Conservation (phyloP, 768 basidiomycete genomes). For the Rickenella mellea region DNA sequence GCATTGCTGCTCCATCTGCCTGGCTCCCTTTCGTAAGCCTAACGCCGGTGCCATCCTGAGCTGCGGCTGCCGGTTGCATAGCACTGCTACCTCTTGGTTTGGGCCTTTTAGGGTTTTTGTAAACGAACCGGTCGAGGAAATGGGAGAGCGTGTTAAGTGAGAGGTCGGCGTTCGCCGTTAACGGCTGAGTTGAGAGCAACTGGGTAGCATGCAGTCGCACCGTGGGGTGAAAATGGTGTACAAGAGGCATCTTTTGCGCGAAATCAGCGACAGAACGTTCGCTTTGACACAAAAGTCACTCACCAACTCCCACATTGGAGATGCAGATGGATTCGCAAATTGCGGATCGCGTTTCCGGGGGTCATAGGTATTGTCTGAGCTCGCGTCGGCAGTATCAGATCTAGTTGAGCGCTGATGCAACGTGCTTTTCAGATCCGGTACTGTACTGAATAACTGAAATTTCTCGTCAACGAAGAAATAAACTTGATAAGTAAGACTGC, state of each 20-base stretch:
- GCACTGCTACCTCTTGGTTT: slow-evolving; percentile 71
- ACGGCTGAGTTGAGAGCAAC: slow-evolving; percentile 58
- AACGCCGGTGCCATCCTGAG: slow-evolving; percentile 52
- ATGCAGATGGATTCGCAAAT: slow-evolving; percentile 69
- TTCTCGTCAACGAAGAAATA: not conserved
- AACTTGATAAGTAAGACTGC: slow-evolving; percentile 11
- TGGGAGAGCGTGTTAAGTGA: slow-evolving; percentile 88
- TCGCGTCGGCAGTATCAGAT: slow-evolving; percentile 7
- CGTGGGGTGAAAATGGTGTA: slow-evolving; percentile 86
- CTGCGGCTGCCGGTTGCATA: slow-evolving; percentile 88
- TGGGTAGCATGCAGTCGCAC: slow-evolving; percentile 80
- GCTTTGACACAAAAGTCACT: slow-evolving; percentile 16
- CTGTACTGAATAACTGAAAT: slow-evolving; percentile 39
- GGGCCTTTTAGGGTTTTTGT: slow-evolving; percentile 85
- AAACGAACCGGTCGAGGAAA: slow-evolving; percentile 95
- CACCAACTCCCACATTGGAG: slow-evolving; percentile 88
- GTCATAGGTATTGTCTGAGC: slow-evolving; percentile 47
- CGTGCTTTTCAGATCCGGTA: slow-evolving; percentile 36
- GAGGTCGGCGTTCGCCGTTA: slow-evolving; percentile 82
- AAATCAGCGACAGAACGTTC: not conserved
- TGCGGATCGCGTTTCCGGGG: slow-evolving; percentile 85
- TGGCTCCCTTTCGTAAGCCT: slow-evolving; percentile 61
- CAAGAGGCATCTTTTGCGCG: slow-evolving; percentile 52
- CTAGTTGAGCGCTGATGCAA: slow-evolving; percentile 17
- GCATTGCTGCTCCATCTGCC: slow-evolving; percentile 29